These are phyloP conservation scores for Didymella pinodella DNA, from an alignment of 2,329 filamentous ascomycete genomes.

Conservation along the genomic window DNA sequence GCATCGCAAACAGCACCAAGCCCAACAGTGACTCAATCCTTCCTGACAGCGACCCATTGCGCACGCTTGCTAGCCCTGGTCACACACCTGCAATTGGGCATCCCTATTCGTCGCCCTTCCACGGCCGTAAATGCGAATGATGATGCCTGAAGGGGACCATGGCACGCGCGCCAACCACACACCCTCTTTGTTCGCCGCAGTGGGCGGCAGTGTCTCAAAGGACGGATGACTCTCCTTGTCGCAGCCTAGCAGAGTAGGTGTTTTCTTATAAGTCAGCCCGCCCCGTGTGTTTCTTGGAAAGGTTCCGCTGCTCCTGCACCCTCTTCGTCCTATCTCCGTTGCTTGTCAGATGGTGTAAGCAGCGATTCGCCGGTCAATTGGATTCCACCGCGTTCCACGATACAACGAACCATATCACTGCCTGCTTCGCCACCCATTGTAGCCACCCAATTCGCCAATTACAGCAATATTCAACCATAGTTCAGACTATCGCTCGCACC, in stretches of 20 bases:
- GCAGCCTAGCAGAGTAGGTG: slow-evolving; percentile 20
- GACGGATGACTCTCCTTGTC: slow-evolving; percentile 25
- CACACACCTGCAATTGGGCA: slow-evolving; percentile 37
- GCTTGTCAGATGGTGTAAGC: slow-evolving; percentile 39
- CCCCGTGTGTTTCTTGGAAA: slow-evolving; percentile 34
- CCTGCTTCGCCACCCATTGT: slow-evolving; percentile 36
- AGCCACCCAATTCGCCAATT: slow-evolving; percentile 20
- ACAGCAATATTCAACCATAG: slow-evolving; percentile 12
- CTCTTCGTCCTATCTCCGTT: slow-evolving; percentile 40
- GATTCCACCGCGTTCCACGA: slow-evolving; percentile 46
- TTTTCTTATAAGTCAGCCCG: slow-evolving; percentile 36
- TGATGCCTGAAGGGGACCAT: slow-evolving; percentile 34
- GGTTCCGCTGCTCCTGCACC: slow-evolving; percentile 32
- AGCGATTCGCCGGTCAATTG: slow-evolving; percentile 38
- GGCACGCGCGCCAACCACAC: slow-evolving; percentile 30
- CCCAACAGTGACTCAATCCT: slow-evolving; percentile 39
- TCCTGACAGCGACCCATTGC: slow-evolving; percentile 33
- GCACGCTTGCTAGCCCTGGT: slow-evolving; percentile 28
- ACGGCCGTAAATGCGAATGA: slow-evolving; percentile 31
- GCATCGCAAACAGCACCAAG: slow-evolving; percentile 25
- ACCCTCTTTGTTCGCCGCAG: slow-evolving; percentile 35
- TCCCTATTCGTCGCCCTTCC: slow-evolving; percentile 41
- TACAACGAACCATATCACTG: slow-evolving; percentile 30
- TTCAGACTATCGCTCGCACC: slow-evolving; percentile 2
- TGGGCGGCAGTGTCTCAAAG: slow-evolving; percentile 25